A percentile compares a stretch with the other conserved stretches of the same genome.
Conservation (phyloP, 305 asterid species). For the Solanum hybrid region DNA sequence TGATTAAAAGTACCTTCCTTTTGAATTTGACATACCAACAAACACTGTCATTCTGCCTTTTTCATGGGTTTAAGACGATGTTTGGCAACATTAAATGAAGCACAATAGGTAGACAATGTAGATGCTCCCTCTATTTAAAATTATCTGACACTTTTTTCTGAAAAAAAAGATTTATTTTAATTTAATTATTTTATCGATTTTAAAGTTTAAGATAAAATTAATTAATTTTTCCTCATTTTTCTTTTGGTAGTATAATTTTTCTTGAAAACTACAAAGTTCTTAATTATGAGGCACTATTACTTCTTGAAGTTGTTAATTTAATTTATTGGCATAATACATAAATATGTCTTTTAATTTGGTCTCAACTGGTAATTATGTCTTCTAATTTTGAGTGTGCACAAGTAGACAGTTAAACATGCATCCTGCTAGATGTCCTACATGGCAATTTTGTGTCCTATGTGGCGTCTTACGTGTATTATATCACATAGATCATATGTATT, state of each 20-base stretch:
- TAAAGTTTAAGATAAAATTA: background rate
- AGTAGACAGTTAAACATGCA: background rate
- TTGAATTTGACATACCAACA: background rate
- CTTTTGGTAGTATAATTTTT: background rate
- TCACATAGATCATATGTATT: background rate
- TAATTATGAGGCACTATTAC: background rate
- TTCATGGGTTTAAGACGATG: background rate
- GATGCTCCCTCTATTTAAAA: background rate
- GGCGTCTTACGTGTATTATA: background rate
- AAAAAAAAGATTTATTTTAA: background rate
- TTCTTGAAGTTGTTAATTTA: background rate
- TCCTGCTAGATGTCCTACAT: background rate
- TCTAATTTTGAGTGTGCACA: accelerated
- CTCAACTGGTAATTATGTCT: too few relatives aligned
- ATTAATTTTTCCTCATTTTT: background rate
- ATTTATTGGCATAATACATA: too few relatives aligned
- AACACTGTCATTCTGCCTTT: background rate
- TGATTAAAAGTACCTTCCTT: background rate
- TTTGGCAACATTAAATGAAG: background rate
- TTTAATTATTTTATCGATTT: background rate
- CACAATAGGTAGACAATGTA: background rate
- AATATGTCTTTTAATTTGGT: too few relatives aligned
- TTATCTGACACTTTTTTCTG: background rate
- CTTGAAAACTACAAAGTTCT: background rate
- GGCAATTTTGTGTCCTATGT: background rate